Evolutionary conservation across 257 asterid genomes (phyloP).

Genomic region (Gentiana straminea): DNA sequence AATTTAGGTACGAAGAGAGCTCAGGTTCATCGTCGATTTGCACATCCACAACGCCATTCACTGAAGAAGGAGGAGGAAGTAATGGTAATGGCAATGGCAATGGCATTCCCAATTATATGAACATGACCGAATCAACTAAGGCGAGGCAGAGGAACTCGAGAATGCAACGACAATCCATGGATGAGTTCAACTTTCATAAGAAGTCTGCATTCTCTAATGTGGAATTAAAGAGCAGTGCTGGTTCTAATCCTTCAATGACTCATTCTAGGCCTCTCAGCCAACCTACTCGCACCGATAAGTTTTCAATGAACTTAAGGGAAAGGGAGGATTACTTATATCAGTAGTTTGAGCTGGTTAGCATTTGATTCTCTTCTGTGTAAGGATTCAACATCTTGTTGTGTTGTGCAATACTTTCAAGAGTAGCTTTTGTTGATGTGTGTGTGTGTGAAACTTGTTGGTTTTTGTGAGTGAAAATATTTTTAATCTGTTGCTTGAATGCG

Average conservation of each 20-base stretch:
- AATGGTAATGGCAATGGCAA: slow-evolving; percentile 14
- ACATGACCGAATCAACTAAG: slow-evolving; percentile 74
- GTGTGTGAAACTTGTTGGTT: not conserved
- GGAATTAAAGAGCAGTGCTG: slow-evolving; percentile 43
- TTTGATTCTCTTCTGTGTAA: not conserved
- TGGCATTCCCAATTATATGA: slow-evolving; percentile 70
- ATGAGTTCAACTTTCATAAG: slow-evolving; percentile 65
- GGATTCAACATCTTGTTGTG: slow-evolving; percentile 60
- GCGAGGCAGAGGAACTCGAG: slow-evolving; percentile 67
- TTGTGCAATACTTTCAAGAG: slow-evolving; percentile 8
- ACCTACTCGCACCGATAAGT: slow-evolving; percentile 40
- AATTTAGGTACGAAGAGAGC: slow-evolving; percentile 55
- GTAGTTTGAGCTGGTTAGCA: slow-evolving; percentile 9
- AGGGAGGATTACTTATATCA: slow-evolving; percentile 19
- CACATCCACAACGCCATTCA: slow-evolving; percentile 54
- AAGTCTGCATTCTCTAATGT: slow-evolving; percentile 29
- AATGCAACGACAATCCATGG: slow-evolving; percentile 62
- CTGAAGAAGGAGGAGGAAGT: slow-evolving; percentile 46
- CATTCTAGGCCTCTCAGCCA: slow-evolving; percentile 27
- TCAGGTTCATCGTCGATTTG: slow-evolving; percentile 75
- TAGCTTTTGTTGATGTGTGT: not conserved
- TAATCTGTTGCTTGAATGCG: not conserved
- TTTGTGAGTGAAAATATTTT: not conserved
- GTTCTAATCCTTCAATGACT: slow-evolving; percentile 26
- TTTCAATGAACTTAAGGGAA: slow-evolving; percentile 24